A percentile compares a stretch with the other conserved stretches of the same genome.
phyloP scores from a whole-genome alignment of 2,329 filamentous ascomycete species.

The Monosporascus sp. region DNA sequence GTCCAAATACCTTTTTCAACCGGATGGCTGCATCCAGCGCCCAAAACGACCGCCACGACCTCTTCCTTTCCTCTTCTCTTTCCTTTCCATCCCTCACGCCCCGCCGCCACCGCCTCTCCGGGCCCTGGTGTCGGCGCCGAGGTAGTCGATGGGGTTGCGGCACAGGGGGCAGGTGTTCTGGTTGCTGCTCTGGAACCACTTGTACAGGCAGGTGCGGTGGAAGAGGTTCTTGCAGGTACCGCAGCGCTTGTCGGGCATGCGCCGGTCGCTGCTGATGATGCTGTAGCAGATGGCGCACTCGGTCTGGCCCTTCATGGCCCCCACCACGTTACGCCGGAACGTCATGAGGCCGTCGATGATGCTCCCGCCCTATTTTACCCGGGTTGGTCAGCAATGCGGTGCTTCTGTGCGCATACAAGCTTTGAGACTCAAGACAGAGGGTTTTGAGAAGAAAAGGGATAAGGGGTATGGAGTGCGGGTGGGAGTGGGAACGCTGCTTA shows the following conservation, averaged over 20 bases:
- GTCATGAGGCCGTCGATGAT: constrained; percentile 81
- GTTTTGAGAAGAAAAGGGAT: neutral
- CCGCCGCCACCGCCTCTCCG: constrained; percentile 10
- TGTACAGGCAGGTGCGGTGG: constrained; percentile 84
- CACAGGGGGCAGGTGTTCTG: constrained; percentile 90
- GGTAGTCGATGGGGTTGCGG: constrained; percentile 74
- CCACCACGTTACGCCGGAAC: constrained; percentile 82
- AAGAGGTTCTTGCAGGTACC: constrained; percentile 91
- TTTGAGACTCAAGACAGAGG: no score
- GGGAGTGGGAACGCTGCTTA: constrained; percentile 27
- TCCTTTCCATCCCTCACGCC: neutral
- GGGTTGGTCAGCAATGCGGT: no score
- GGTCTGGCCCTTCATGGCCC: constrained; percentile 83
- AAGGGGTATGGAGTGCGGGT: neutral
- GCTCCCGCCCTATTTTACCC: constrained; percentile 58
- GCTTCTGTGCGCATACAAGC: no score
- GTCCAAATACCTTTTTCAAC: no score
- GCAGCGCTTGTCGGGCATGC: constrained; percentile 87
- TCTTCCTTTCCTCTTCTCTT: neutral
- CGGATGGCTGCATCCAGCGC: no score
- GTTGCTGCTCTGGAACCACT: constrained; percentile 95
- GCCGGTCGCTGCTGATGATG: constrained; percentile 83
- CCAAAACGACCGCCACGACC: no score
- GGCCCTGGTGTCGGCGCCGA: constrained; percentile 23
- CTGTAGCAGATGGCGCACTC: constrained; percentile 98